Evolutionary conservation across 352 stramenopile species (phyloP).

Genomic region (Peronospora farinosa): DNA sequence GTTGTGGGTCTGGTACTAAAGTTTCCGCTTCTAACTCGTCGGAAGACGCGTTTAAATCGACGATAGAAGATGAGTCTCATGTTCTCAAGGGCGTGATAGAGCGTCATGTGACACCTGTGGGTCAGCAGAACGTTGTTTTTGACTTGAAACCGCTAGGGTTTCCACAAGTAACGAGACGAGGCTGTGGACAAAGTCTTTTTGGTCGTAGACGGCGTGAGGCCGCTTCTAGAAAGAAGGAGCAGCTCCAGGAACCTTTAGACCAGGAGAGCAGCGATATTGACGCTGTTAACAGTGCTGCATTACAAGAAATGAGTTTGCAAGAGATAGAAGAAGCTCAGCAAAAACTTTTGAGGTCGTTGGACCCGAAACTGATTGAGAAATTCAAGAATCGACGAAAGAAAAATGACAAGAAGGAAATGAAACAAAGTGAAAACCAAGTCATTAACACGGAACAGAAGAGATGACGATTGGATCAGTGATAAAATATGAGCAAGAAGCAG

Average conservation of each 20-base stretch:
- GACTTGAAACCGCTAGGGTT: constrained; percentile 45
- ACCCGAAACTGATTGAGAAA: constrained; percentile 60
- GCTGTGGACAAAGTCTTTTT: constrained; percentile 56
- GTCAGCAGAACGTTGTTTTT: constrained; percentile 31
- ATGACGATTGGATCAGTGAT: constrained; percentile 1
- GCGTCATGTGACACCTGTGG: constrained; percentile 42
- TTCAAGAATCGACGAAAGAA: constrained; percentile 37
- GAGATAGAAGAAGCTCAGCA: constrained; percentile 73
- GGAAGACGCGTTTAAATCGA: constrained; percentile 1
- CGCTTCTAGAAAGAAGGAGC: not conserved
- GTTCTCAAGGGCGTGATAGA: constrained; percentile 60
- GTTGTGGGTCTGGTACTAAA: constrained; percentile 6
- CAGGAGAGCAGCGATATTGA: constrained; percentile 51
- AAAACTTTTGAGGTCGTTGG: constrained; percentile 51
- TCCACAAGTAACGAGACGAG: constrained; percentile 42
- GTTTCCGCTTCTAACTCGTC: constrained; percentile 7
- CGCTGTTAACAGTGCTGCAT: constrained; percentile 41
- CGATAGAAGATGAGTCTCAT: constrained; percentile 20
- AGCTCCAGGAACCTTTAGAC: constrained; percentile 13
- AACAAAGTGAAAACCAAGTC: not conserved
- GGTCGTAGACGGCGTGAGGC: constrained; percentile 39
- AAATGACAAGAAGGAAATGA: constrained; percentile 3
- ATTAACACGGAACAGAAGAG: not conserved
- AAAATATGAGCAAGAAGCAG: constrained; percentile 2
- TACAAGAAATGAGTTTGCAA: constrained; percentile 55